A percentile compares a stretch with the other conserved stretches of the same genome.
Conservation (phyloP, 2,329 filamentous ascomycete genomes). For the Dryadomyces quercus-mongolicae region DNA sequence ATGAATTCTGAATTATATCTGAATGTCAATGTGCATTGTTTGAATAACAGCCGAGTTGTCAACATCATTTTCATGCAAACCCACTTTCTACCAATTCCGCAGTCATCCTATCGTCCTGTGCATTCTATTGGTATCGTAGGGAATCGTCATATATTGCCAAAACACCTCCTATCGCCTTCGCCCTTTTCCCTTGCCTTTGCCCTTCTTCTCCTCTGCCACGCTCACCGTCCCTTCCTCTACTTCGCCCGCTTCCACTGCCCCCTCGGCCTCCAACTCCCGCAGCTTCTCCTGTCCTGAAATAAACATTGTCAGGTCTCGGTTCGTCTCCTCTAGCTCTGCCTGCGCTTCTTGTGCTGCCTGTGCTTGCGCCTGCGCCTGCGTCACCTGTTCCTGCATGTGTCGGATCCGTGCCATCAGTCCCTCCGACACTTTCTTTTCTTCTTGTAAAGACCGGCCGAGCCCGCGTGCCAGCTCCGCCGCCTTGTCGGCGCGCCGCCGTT, state of each 20-base stretch:
- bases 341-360: constrained; percentile 49
- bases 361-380: constrained; percentile 43
- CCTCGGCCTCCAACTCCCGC: constrained; percentile 53
- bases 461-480: constrained; percentile 65
- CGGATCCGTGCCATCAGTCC: constrained; percentile 74
- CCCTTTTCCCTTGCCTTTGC: constrained; percentile 29
- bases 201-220: constrained; percentile 43
- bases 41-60: too few species aligned
- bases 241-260: constrained; percentile 52
- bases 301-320: constrained; percentile 77
- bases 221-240: constrained; percentile 61
- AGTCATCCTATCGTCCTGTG: too few species aligned
- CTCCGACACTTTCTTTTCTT: constrained; percentile 77
- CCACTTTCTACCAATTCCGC: too few species aligned
- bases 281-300: constrained; percentile 76
- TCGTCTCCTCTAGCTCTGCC: constrained; percentile 69
- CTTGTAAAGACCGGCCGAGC: constrained; percentile 63
- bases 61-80: too few species aligned
- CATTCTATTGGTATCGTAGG: too few species aligned
- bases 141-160: neutral
- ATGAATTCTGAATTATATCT: too few species aligned
- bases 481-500: constrained; percentile 56
- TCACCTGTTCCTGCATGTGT: constrained; percentile 54
- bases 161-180: constrained; percentile 2
- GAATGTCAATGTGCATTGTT: too few species aligned